Percentiles rank a stretch among this genome's conserved stretches.
Conservation (phyloP, 176 grass and related monocot species). For the Rhynchospora pubera region DNA sequence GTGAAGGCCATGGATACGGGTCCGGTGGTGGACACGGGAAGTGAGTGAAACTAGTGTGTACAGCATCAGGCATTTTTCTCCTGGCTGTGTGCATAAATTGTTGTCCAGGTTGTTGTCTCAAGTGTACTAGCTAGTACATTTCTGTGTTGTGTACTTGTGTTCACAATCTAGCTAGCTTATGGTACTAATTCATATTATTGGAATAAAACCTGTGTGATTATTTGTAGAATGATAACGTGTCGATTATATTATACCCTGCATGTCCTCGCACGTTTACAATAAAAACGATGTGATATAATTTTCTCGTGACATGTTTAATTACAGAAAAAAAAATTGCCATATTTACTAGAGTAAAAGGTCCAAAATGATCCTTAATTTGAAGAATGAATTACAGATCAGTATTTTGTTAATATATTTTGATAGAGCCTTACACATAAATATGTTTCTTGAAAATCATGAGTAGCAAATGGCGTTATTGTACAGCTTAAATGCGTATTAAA, state of each 20-base stretch:
- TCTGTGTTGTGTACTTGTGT: background rate
- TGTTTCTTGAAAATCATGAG: too few relatives aligned
- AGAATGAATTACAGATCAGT: too few relatives aligned
- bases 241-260: background rate
- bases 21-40: conserved; percentile 6
- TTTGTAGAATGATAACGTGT: background rate
- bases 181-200: conserved; percentile 8
- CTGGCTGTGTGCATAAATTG: background rate
- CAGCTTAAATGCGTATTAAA: too few relatives aligned
- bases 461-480: too few relatives aligned
- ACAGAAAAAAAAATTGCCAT: too few relatives aligned
- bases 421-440: too few relatives aligned
- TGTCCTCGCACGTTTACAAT: too few relatives aligned
- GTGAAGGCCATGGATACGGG: conserved; percentile 22
- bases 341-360: too few relatives aligned
- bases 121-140: background rate
- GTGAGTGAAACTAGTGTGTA: background rate
- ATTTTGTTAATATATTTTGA: too few relatives aligned
- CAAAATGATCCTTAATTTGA: too few relatives aligned
- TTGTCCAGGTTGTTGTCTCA: background rate
- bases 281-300: too few relatives aligned
- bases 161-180: background rate
- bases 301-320: too few relatives aligned
- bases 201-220: background rate
- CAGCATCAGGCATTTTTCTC: background rate